Percentiles rank a stretch among this genome's conserved stretches.
Conservation (phyloP, 2,329 filamentous ascomycete genomes). For the Neofusicoccum cordaticola region DNA sequence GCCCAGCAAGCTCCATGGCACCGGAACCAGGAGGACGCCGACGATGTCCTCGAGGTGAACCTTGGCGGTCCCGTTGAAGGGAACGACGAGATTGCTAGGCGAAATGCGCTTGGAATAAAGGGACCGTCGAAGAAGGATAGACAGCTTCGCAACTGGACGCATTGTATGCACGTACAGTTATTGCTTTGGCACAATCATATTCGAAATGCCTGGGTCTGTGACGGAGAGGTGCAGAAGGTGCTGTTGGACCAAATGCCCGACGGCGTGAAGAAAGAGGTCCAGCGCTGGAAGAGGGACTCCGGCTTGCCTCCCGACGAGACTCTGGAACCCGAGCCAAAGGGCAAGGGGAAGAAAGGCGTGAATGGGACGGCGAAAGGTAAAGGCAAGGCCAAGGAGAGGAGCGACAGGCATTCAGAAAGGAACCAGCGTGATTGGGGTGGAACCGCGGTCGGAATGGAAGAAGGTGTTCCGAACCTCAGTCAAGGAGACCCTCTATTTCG, state of each 20-base stretch:
- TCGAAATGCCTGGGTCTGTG: conserved; percentile 41
- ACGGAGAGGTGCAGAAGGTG: conserved; percentile 32
- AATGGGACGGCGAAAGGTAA: conserved; percentile 10
- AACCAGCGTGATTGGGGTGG: conserved; percentile 67
- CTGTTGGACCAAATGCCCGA: conserved; percentile 29
- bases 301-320: conserved; percentile 61
- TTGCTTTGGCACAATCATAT: conserved; percentile 87
- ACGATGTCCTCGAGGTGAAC: conserved; percentile 25
- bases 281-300: conserved; percentile 59
- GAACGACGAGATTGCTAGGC: conserved; percentile 24
- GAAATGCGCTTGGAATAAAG: conserved; percentile 65
- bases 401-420: conserved; percentile 38
- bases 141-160: conserved; percentile 71
- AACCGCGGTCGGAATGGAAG: conserved; percentile 65
- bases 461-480: conserved; percentile 70
- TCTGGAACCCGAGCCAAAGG: neutral
- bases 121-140: conserved; percentile 83
- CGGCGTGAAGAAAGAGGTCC: conserved; percentile 35
- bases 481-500: conserved; percentile 77
- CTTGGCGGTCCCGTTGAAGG: conserved; percentile 4
- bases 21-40: conserved; percentile 18
- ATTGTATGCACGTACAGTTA: conserved; percentile 84
- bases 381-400: conserved; percentile 33
- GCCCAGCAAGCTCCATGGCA: neutral
- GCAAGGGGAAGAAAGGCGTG: conserved; percentile 20